Conservation (phyloP, 2,329 filamentous ascomycete species). For the Thielaviopsis populi region DNA sequence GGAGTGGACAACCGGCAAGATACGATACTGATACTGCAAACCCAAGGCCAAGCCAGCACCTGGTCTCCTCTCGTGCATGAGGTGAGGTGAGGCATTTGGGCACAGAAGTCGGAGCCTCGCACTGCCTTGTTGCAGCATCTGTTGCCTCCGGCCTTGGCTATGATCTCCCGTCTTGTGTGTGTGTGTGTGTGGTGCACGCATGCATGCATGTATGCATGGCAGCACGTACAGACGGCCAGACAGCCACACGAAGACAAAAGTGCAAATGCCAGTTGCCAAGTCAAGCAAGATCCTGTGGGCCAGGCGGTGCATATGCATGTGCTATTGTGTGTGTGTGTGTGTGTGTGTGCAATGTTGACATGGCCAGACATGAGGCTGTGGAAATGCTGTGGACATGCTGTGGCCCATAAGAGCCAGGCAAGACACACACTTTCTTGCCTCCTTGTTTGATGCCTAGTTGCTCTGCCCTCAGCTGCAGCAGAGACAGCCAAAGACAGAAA, state of each 20-base stretch:
- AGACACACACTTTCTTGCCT: too few species aligned
- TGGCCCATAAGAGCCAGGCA: not conserved
- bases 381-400: not conserved
- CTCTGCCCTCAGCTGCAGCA: not conserved
- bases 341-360: not conserved
- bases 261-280: not conserved
- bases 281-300: not conserved
- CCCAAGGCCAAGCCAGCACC: too few species aligned
- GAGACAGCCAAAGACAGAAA: not conserved
- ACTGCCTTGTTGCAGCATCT: not conserved
- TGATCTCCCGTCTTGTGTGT: not conserved
- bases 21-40: too few species aligned
- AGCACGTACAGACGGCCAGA: not conserved
- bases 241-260: not conserved
- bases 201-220: not conserved
- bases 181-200: not conserved
- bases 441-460: not conserved
- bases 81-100: too few species aligned
- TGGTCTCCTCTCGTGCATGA: too few species aligned
- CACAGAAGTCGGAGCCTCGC: not conserved
- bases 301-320: not conserved
- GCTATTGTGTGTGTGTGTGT: too few species aligned
- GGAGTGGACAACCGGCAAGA: too few species aligned
- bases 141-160: not conserved
- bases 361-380: not conserved